A percentile compares a stretch with the other conserved stretches of the same genome.
Conservation (phyloP, 2,329 filamentous ascomycete species). For the Exophiala alcalophila region DNA sequence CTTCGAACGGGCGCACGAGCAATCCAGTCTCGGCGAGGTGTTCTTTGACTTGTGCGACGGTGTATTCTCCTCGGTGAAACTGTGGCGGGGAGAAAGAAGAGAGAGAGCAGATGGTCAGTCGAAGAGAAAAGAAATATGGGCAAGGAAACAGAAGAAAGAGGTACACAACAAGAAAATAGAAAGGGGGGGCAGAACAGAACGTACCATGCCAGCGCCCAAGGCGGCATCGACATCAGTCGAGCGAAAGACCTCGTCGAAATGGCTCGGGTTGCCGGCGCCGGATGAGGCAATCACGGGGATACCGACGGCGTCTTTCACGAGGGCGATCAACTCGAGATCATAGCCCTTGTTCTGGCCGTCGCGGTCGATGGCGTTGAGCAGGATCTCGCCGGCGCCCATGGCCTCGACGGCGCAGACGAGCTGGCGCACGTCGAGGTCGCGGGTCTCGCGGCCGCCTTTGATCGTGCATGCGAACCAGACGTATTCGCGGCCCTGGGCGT, state of each 20-base stretch:
- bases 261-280: constrained; percentile 79
- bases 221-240: constrained; percentile 87
- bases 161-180: not conserved
- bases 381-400: constrained; percentile 90
- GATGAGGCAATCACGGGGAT: constrained; percentile 96
- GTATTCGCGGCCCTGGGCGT: constrained; percentile 69
- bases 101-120: constrained; percentile 19
- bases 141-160: not conserved
- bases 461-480: constrained; percentile 99
- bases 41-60: constrained; percentile 90
- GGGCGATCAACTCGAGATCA: constrained; percentile 83
- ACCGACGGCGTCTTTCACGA: constrained; percentile 80
- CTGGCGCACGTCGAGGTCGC: constrained; percentile 88
- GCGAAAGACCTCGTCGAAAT: constrained; percentile 88
- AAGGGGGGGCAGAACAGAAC: constrained; percentile 37
- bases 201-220: constrained; percentile 84
- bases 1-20: constrained; percentile 75
- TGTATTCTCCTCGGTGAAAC: constrained; percentile 95
- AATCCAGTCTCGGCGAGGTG: constrained; percentile 68
- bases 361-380: constrained; percentile 96
- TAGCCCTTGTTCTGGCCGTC: constrained; percentile 94
- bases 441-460: constrained; percentile 90
- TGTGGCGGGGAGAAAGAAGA: constrained; percentile 32
- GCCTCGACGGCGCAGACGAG: constrained; percentile 85
- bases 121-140: not conserved